A percentile compares a stretch with the other conserved stretches of the same genome.
Conservation (phyloP, 73 alveolate species). For the Paramecium octaurelia region DNA sequence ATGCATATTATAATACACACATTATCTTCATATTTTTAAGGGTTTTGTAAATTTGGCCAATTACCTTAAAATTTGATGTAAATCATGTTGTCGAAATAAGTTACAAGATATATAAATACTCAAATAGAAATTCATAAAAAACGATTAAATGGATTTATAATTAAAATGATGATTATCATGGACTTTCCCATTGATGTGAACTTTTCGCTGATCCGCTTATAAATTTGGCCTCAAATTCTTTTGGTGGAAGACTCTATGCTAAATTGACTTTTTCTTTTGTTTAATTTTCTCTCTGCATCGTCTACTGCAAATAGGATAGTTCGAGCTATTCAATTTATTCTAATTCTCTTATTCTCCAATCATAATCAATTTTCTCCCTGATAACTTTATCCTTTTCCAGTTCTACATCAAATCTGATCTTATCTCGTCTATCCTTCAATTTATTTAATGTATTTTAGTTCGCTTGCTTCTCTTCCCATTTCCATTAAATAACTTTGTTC, state of each 20-base stretch:
- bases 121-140: not conserved
- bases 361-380: not conserved
- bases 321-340: not conserved
- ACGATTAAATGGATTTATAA: not conserved
- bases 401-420: not conserved
- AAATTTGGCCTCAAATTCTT: not conserved
- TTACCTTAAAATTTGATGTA: not conserved
- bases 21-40: not conserved
- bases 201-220: not conserved
- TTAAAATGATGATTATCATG: not conserved
- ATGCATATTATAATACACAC: not conserved
- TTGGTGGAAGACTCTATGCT: constrained; percentile 5
- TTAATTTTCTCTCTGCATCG: not conserved
- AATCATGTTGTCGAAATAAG: not conserved
- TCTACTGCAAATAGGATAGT: not conserved
- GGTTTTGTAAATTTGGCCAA: too few species aligned
- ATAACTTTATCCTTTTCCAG: not conserved
- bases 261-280: not conserved
- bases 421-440: not conserved
- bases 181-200: not conserved
- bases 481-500: not conserved
- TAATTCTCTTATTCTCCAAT: not conserved
- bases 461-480: not conserved
- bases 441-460: not conserved
- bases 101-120: not conserved